Base-by-base conservation (phyloP, 2,329 filamentous ascomycete genomes). In the Hirsutella minnesotensis region DNA sequence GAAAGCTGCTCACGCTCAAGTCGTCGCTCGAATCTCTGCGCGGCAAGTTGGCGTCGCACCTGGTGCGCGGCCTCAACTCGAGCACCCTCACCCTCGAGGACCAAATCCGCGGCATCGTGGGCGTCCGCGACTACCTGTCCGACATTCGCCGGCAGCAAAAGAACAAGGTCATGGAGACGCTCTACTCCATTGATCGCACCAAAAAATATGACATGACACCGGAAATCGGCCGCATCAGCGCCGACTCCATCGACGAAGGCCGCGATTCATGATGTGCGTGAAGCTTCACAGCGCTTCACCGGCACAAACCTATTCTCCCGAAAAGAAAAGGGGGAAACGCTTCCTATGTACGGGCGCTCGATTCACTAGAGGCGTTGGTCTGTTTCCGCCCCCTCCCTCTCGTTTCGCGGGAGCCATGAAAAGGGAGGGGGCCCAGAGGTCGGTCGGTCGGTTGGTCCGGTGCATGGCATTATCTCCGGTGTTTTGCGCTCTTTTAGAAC, bases 1-100 rank as follows among this genome's bases (percentile, higher is more conserved):
- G 83, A 46, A 83, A 85, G 48, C 75, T 96, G 33, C 71, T 92
- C 42, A 83, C 83, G 3, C 73, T 96, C 34, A 92, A 94, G 59
- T 81, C 86, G 10, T 90, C 86, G 51, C 75, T 96, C 15, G 89
- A 95, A 65, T 82, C 74, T n/a, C 68, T 95, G 38, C 72, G 90
- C 30, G 74, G 83, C 49, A 92, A 89, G 59, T 72, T 95, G 16
- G 84, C 95, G 34, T 86, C 79, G 42, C 90, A 90, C 15, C 72
- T 95, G 3, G 83, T 95, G 18, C 70, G 85, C 37, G 78, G 80
- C 42, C 70, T 72, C 41, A 81, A 81, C 55, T 71, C 69, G 12
- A 86, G 79, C 48, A 84, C 79, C 21, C 68, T 90, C 16, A 80
- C 80, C 2, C 72, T 95, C 16, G 85, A 90, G 47, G 85, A 89